Evolutionary conservation across 1,284 basidiomycete species (phyloP).

Genomic region (Mycena citricolor): DNA sequence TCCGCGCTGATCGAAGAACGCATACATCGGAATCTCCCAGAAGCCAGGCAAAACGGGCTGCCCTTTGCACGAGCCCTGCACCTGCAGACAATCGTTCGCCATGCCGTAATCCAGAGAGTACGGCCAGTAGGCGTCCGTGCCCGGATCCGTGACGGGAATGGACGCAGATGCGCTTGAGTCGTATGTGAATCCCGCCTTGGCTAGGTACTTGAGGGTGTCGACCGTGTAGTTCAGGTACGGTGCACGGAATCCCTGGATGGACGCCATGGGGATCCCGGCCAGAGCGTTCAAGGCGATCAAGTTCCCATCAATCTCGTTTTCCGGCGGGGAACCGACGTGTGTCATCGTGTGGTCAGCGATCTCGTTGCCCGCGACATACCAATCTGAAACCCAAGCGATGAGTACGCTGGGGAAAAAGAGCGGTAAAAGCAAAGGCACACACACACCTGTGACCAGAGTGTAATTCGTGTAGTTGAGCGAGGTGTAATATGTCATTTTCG

Average conservation of each 20-base stretch:
- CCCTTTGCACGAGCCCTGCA: conserved; percentile 28
- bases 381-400: conserved; percentile 43
- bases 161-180: conserved; percentile 69
- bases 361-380: conserved; percentile 83
- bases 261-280: conserved; percentile 73
- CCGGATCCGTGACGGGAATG: conserved; percentile 64
- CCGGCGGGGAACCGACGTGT: conserved; percentile 64
- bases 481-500: conserved; percentile 76
- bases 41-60: conserved; percentile 52
- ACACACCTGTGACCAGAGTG: conserved; percentile 65
- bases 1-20: conserved; percentile 65
- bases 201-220: conserved; percentile 61
- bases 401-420: background rate
- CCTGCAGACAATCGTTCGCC: conserved; percentile 73
- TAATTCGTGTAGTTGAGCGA: conserved; percentile 78
- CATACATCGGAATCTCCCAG: conserved; percentile 85
- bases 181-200: conserved; percentile 64
- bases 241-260: conserved; percentile 76
- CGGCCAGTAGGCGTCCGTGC: conserved; percentile 78
- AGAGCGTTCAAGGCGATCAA: conserved; percentile 79
- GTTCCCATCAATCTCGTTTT: conserved; percentile 76
- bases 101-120: conserved; percentile 75
- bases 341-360: conserved; percentile 88
- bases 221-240: conserved; percentile 75
- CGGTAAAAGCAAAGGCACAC: no score